These are phyloP conservation scores for Hyphopichia burtonii DNA, from an alignment of 1,139 yeast species.

Conservation along the genomic window DNA sequence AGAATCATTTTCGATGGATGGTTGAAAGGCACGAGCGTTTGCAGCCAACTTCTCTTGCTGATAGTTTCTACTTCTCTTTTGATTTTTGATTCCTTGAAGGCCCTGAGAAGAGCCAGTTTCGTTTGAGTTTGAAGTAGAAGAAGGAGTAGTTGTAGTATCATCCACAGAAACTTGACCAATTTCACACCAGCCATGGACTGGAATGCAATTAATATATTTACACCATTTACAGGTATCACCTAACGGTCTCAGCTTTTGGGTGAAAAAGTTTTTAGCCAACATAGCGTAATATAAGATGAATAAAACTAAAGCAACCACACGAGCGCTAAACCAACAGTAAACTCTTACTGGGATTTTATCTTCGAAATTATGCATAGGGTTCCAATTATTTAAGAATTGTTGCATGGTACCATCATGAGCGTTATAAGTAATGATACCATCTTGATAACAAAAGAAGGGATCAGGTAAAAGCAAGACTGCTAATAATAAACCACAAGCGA, in stretches of 20 bases:
- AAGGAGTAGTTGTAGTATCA: not conserved
- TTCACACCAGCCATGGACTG: slow-evolving; percentile 75
- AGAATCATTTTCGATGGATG: not conserved
- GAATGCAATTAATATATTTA: slow-evolving; percentile 69
- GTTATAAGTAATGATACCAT: slow-evolving; percentile 42
- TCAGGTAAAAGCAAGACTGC: slow-evolving; percentile 57
- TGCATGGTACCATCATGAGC: slow-evolving; percentile 35
- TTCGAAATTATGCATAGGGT: slow-evolving; percentile 34
- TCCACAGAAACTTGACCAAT: slow-evolving; percentile 47
- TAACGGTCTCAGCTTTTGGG: slow-evolving; percentile 34
- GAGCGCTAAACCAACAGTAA: slow-evolving; percentile 50
- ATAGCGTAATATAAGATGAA: slow-evolving; percentile 52
- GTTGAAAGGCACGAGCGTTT: not conserved
- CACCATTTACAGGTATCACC: slow-evolving; percentile 59
- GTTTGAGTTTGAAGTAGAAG: not conserved
- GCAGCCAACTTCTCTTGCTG: not conserved
- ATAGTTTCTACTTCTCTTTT: not conserved
- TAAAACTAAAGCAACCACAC: slow-evolving; percentile 48
- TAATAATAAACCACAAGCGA: slow-evolving; percentile 57
- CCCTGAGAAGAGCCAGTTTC: not conserved
- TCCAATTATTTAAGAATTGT: slow-evolving; percentile 46
- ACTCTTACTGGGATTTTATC: slow-evolving; percentile 36
- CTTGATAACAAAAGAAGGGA: slow-evolving; percentile 51
- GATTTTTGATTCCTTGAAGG: not conserved
- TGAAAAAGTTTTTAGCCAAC: slow-evolving; percentile 50